Evolutionary conservation across 176 grass and related monocot genomes (phyloP).

Genomic region (Ensete glaucum): DNA sequence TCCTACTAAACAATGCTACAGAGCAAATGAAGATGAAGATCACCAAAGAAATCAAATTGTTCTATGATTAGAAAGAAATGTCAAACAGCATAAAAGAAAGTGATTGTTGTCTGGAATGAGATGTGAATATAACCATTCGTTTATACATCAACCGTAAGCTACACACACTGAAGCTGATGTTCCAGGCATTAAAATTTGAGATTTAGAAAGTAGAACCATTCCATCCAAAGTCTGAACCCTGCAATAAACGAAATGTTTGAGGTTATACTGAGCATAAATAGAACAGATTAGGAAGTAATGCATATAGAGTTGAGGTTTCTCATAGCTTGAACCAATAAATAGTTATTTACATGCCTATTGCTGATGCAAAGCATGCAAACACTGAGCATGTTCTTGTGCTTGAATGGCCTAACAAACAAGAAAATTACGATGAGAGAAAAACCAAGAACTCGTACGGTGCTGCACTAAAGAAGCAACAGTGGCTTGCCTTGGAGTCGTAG

Average conservation of each 20-base stretch:
- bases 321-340: conserved; percentile 9
- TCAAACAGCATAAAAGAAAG: too few species aligned
- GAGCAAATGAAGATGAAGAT: too few species aligned
- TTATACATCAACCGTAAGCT: not conserved
- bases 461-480: not conserved
- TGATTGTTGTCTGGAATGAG: not conserved
- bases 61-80: too few species aligned
- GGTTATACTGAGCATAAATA: not conserved
- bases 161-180: not conserved
- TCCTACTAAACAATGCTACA: too few species aligned
- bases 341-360: conserved; percentile 63
- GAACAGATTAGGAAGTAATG: not conserved
- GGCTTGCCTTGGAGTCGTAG: conserved; percentile 59
- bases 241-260: not conserved
- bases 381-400: conserved; percentile 88
- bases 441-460: not conserved
- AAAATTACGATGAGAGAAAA: conserved; percentile 42
- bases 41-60: too few species aligned
- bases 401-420: conserved; percentile 66
- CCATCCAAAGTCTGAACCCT: conserved; percentile 51
- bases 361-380: conserved; percentile 98
- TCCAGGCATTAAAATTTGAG: too few species aligned
- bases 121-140: not conserved
- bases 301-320: not conserved
- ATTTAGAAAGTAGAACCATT: conserved; percentile 49